phyloP scores from a whole-genome alignment of 352 stramenopile genomes.

The Pythium rishiriense region DNA sequence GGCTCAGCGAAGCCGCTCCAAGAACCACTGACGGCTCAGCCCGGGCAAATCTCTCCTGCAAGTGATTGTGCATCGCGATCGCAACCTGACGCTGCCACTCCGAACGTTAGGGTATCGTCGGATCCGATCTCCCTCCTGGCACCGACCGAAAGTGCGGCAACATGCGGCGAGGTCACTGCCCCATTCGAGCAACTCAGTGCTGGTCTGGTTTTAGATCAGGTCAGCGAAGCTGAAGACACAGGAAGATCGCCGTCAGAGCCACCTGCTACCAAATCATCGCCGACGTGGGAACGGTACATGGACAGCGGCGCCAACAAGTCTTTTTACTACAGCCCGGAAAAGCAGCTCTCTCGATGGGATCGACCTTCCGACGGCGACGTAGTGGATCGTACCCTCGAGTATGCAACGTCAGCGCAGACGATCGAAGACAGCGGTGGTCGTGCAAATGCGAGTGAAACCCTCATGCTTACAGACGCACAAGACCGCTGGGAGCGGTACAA shows the following conservation, averaged over 20 bases:
- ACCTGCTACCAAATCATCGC: no score
- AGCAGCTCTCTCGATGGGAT: slow-evolving; percentile 24
- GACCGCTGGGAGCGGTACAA: slow-evolving; percentile 55
- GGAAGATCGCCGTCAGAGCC: background rate
- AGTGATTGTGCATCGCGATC: no score
- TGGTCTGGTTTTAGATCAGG: background rate
- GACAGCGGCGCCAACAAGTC: slow-evolving; percentile 22
- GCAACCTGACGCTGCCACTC: background rate
- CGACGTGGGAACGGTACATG: slow-evolving; percentile 21
- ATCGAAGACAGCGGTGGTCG: background rate
- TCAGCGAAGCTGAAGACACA: background rate
- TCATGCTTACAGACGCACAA: background rate
- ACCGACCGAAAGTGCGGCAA: no score
- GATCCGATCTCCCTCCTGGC: no score
- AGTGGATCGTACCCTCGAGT: slow-evolving; percentile 8
- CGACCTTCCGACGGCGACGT: slow-evolving; percentile 9
- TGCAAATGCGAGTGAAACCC: background rate
- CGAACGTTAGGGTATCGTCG: no score
- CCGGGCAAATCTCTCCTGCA: no score
- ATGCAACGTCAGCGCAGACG: background rate
- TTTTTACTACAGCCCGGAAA: slow-evolving; percentile 23
- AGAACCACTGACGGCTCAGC: no score
- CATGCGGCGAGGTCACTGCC: no score
- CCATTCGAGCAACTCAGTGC: no score
- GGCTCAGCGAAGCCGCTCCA: no score